A percentile compares a stretch with the other conserved stretches of the same genome.
These are phyloP conservation scores for Drechslerella stenobrocha DNA, from an alignment of 2,329 filamentous ascomycete species.

Conservation along the genomic window DNA sequence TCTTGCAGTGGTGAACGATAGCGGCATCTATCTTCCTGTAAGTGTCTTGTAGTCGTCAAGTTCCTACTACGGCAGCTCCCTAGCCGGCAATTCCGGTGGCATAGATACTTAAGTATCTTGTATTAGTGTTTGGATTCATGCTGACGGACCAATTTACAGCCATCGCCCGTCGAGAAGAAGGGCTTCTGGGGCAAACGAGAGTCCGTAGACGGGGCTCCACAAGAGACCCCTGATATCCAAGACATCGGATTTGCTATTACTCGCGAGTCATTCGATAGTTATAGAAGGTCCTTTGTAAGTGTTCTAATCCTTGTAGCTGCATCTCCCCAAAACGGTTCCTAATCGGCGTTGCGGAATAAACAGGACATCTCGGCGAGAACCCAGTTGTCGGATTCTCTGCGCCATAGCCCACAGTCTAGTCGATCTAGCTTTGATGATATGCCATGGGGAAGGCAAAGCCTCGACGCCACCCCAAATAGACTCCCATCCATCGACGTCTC, in stretches of 20 bases:
- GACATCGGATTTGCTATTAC: slow-evolving; percentile 89
- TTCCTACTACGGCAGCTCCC: slow-evolving; percentile 10
- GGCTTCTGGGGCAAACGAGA: slow-evolving; percentile 70
- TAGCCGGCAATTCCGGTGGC: slow-evolving; percentile 4
- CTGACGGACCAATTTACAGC: slow-evolving; percentile 59
- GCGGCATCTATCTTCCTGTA: slow-evolving; percentile 91
- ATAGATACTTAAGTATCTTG: slow-evolving; percentile 11
- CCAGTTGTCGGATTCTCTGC: slow-evolving; percentile 63
- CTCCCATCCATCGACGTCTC: slow-evolving; percentile 64
- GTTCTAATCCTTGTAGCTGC: slow-evolving; percentile 53
- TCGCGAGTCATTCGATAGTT: slow-evolving; percentile 94
- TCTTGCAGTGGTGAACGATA: slow-evolving; percentile 83
- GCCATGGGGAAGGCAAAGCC: slow-evolving; percentile 64
- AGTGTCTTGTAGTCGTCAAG: slow-evolving; percentile 53
- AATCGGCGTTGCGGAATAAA: neutral
- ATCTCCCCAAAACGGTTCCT: neutral
- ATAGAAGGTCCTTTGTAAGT: slow-evolving; percentile 85
- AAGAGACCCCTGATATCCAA: slow-evolving; percentile 58
- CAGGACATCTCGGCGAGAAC: slow-evolving; percentile 90
- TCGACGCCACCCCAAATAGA: slow-evolving; percentile 72
- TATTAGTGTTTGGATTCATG: neutral
- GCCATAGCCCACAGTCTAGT: slow-evolving; percentile 62
- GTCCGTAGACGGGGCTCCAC: slow-evolving; percentile 60
- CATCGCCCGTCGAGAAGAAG: slow-evolving; percentile 85
- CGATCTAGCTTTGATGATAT: slow-evolving; percentile 50